phyloP scores from a whole-genome alignment of 2,329 filamentous ascomycete species.

The Ceratocystis huliohia region DNA sequence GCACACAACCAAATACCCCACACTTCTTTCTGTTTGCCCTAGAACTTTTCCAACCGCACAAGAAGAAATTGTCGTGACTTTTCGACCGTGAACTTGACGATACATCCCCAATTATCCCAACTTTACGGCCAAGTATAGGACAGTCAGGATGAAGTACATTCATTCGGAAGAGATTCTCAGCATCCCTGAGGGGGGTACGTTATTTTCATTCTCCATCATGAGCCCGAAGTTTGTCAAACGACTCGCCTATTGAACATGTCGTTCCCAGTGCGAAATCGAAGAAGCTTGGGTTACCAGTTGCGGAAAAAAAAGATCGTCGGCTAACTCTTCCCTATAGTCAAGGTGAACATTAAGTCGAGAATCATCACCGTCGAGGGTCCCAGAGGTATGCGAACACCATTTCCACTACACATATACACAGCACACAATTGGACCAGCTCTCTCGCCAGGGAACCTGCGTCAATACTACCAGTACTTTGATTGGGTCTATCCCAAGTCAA shows the following conservation, averaged over 20 bases:
- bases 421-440: conserved; percentile 2
- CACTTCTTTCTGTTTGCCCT: conserved; percentile 27
- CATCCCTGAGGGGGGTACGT: conserved; percentile 94
- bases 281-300: conserved; percentile 4
- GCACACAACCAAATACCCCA: conserved; percentile 21
- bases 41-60: conserved; percentile 36
- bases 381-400: conserved; percentile 50
- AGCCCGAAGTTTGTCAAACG: not conserved
- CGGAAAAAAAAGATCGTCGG: not conserved
- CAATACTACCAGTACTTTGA: not conserved
- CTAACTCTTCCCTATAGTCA: conserved; percentile 50
- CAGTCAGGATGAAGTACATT: conserved; percentile 98
- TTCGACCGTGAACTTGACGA: conserved; percentile 24
- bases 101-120: conserved; percentile 20
- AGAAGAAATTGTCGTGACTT: conserved; percentile 29
- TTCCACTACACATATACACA: not conserved
- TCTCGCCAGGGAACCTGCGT: not conserved
- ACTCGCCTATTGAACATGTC: not conserved
- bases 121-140: conserved; percentile 33
- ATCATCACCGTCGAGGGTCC: conserved; percentile 94
- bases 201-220: conserved; percentile 22
- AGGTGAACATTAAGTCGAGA: conserved; percentile 93
- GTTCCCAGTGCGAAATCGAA: conserved; percentile 20
- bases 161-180: conserved; percentile 91
- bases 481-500: not conserved